A percentile compares a stretch with the other conserved stretches of the same genome.
phyloP scores from a whole-genome alignment of 805 yeast genomes.

The Ogataea glucozyma region DNA sequence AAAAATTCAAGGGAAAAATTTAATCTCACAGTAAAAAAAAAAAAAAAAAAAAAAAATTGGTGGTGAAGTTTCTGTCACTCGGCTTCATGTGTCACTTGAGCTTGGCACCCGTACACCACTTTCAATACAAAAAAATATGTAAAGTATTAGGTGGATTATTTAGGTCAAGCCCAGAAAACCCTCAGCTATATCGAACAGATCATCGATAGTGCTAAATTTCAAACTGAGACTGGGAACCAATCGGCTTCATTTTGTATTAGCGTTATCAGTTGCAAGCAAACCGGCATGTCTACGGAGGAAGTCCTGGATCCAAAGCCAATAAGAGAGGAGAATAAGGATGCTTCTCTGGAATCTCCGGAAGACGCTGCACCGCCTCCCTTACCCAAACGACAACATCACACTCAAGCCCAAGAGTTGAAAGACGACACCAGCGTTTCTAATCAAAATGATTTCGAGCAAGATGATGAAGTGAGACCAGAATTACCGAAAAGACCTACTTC shows the following conservation, averaged over 20 bases:
- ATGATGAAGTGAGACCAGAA: slow-evolving; percentile 9
- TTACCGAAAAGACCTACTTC: slow-evolving; percentile 17
- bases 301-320: neutral
- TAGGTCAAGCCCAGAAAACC: neutral
- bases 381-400: slow-evolving; percentile 7
- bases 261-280: neutral
- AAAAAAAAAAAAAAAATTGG: neutral
- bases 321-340: neutral
- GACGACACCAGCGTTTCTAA: neutral
- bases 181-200: slow-evolving; percentile 1
- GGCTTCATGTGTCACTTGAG: neutral
- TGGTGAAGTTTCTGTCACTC: neutral
- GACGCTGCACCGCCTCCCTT: slow-evolving; percentile 7
- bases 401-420: neutral
- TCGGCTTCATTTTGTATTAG: no score
- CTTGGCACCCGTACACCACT: slow-evolving; percentile 3
- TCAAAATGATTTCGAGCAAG: neutral
- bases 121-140: neutral
- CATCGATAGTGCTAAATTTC: slow-evolving; percentile 1
- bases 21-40: neutral
- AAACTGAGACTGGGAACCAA: no score
- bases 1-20: slow-evolving; percentile 3
- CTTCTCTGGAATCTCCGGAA: neutral
- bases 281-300: neutral
- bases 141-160: slow-evolving; percentile 1